A percentile compares a stretch with the other conserved stretches of the same genome.
These are phyloP conservation scores for Cercospora canescens DNA, from an alignment of 2,329 filamentous ascomycete genomes.

Conservation along the genomic window DNA sequence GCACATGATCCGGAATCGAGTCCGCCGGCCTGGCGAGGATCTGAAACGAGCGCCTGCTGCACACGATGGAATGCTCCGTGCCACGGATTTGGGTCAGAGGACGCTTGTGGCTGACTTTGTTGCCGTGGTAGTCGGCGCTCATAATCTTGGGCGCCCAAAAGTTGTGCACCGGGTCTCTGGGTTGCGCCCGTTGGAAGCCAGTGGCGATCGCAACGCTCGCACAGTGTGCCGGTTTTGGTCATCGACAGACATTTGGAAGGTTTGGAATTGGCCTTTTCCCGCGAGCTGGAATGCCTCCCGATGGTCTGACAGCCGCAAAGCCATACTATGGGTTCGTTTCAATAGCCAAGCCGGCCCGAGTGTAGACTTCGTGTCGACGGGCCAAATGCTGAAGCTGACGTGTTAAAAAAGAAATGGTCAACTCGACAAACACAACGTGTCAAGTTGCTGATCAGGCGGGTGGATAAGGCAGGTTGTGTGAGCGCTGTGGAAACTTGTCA, in stretches of 20 bases:
- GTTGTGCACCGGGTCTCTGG: background rate
- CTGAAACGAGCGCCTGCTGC: background rate
- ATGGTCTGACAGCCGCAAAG: conserved; percentile 7
- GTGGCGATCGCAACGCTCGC: background rate
- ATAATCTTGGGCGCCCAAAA: background rate
- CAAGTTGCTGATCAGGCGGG: background rate
- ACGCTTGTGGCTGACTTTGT: background rate
- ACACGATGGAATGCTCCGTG: background rate
- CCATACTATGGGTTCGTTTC: conserved; percentile 9
- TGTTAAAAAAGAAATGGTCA: background rate
- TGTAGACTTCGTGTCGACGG: background rate
- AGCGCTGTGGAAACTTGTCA: background rate
- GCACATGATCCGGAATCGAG: background rate
- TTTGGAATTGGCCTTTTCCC: background rate
- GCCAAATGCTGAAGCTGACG: background rate
- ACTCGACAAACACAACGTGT: background rate
- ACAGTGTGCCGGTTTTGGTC: background rate
- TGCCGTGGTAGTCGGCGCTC: background rate
- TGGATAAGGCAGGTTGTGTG: background rate
- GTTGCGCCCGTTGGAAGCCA: background rate
- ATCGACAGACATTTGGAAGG: background rate
- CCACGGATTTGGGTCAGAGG: background rate
- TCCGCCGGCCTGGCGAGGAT: conserved; percentile 1
- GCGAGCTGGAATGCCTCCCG: background rate
- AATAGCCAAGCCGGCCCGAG: conserved; percentile 18